Conservation (phyloP, 257 asterid genomes). For the Jacaranda copaia region DNA sequence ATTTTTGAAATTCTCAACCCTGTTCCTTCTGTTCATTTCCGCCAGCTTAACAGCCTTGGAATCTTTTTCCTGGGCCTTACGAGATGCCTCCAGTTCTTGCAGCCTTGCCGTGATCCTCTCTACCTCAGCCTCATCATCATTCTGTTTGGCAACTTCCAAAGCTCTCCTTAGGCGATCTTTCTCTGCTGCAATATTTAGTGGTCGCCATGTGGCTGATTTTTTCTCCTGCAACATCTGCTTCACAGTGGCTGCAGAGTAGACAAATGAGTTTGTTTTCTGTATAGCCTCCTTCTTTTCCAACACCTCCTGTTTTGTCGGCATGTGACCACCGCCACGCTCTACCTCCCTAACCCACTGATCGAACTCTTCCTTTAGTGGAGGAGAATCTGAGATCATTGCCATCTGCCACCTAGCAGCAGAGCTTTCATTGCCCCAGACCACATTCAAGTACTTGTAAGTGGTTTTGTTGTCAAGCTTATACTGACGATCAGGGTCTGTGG, state of each 20-base stretch:
- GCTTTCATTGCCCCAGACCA: slow-evolving; percentile 94
- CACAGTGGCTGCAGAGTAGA: slow-evolving; percentile 92
- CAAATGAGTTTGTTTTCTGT: slow-evolving; percentile 79
- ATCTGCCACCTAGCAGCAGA: slow-evolving; percentile 99
- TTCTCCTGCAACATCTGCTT: slow-evolving; percentile 97
- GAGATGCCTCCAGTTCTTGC: slow-evolving; percentile 73
- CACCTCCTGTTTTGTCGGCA: slow-evolving; percentile 86
- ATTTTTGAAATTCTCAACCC: slow-evolving; percentile 88
- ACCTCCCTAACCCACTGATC: slow-evolving; percentile 98
- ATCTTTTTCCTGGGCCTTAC: slow-evolving; percentile 64
- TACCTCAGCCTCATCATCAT: slow-evolving; percentile 71
- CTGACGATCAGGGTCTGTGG: slow-evolving; percentile 76
- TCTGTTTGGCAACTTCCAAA: slow-evolving; percentile 85
- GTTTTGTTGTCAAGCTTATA: slow-evolving; percentile 94
- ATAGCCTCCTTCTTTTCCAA: slow-evolving; percentile 84
- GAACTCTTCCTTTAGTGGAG: slow-evolving; percentile 78
- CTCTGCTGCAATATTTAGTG: slow-evolving; percentile 91
- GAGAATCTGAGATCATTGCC: slow-evolving; percentile 93
- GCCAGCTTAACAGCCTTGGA: slow-evolving; percentile 82
- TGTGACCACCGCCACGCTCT: slow-evolving; percentile 81
- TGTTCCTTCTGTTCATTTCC: slow-evolving; percentile 88
- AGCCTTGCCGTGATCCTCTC: slow-evolving; percentile 78
- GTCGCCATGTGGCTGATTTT: slow-evolving; percentile 94
- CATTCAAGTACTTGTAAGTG: slow-evolving; percentile 80
- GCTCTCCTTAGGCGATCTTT: slow-evolving; percentile 88